These are phyloP conservation scores for Conringia planisiliqua DNA, from an alignment of 345 rosid genomes.

Conservation along the genomic window DNA sequence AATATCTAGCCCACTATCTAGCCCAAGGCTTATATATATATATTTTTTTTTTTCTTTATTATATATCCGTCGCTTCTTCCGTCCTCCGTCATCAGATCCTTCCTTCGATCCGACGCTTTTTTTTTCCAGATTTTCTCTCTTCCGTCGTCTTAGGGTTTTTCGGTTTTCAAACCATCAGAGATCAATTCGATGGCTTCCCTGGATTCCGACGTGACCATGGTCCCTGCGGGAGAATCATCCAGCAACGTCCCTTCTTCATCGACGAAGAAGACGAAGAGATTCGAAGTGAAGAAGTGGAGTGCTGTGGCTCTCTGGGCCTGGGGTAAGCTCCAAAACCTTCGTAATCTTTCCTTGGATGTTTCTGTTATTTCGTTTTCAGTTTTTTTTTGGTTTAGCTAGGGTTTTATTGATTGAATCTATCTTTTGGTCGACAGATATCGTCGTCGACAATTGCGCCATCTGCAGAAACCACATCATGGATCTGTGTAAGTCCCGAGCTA, in stretches of 20 bases:
- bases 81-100: not conserved
- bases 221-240: slow-evolving; percentile 70
- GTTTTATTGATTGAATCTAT: slow-evolving; percentile 3
- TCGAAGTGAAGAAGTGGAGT: slow-evolving; percentile 94
- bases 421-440: slow-evolving; percentile 59
- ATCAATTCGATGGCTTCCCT: slow-evolving; percentile 62
- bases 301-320: slow-evolving; percentile 97
- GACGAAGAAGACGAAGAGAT: slow-evolving; percentile 69
- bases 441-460: slow-evolving; percentile 95
- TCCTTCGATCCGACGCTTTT: not conserved
- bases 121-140: not conserved
- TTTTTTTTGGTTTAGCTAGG: not conserved
- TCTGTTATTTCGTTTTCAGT: not conserved
- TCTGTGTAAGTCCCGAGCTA: slow-evolving; percentile 54
- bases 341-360: not conserved
- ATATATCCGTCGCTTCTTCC: not conserved
- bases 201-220: slow-evolving; percentile 81
- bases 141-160: slow-evolving; percentile 2
- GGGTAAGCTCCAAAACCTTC: slow-evolving; percentile 49
- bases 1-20: not conserved
- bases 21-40: not conserved
- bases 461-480: slow-evolving; percentile 96
- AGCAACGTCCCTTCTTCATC: slow-evolving; percentile 52
- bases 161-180: not conserved
- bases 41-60: not conserved